Evolutionary conservation across 495 filamentous ascomycete species (phyloP).

Genomic region (Cairneyella variabilis): DNA sequence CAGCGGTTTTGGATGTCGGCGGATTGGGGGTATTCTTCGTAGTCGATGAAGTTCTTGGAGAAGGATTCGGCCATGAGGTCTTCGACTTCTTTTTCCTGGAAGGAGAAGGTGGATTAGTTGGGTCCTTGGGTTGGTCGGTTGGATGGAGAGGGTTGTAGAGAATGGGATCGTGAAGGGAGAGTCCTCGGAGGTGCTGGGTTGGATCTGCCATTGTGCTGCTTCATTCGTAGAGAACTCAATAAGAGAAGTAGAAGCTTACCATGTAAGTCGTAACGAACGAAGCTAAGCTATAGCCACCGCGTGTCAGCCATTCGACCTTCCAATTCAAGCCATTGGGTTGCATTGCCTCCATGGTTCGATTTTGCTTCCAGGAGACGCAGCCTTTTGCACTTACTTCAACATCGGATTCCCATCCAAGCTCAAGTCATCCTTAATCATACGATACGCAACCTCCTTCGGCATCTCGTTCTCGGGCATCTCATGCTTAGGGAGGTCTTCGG

Average conservation of each 20-base stretch:
- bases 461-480: constrained; percentile 90
- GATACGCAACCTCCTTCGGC: constrained; percentile 85
- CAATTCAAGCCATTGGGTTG: background rate
- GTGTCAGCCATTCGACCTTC: background rate
- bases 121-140: background rate
- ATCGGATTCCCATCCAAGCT: constrained; percentile 86
- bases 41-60: constrained; percentile 92
- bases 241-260: constrained; percentile 38
- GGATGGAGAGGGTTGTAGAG: too few species aligned
- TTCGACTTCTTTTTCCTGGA: constrained; percentile 76
- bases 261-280: constrained; percentile 87
- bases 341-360: background rate
- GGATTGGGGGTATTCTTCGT: constrained; percentile 85
- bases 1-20: constrained; percentile 92
- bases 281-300: constrained; percentile 49
- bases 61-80: constrained; percentile 86
- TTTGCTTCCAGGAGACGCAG: background rate
- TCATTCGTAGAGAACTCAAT: too few species aligned
- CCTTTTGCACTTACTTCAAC: constrained; percentile 71
- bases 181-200: background rate
- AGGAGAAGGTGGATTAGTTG: background rate
- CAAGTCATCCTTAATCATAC: constrained; percentile 93
- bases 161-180: too few species aligned
- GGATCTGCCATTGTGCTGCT: background rate
- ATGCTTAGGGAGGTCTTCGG: constrained; percentile 68